Evolutionary conservation across 2,329 filamentous ascomycete genomes (phyloP), one percentile per base, ranked within the genome.

Genomic region (Peltaster fructicola): DNA sequence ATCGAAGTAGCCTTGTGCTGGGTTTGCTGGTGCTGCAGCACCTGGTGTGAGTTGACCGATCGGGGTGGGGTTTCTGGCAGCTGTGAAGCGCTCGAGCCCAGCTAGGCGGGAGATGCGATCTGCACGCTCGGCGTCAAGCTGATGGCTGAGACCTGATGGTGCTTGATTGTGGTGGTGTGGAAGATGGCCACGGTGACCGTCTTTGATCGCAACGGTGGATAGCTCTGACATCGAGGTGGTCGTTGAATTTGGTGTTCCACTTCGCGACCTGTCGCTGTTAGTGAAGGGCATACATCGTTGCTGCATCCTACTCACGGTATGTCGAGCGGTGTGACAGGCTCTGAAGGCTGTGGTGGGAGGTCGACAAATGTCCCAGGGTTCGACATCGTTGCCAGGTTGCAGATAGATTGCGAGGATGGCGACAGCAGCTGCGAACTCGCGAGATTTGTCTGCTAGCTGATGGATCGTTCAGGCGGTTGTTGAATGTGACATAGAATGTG

Each of bases 91-190:
- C 50, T 91, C 82, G 17, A 93, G 68, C n/a, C 85, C 85, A 8
- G 84, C 79, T 12, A 93, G 71, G 24, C 85, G 82, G 20, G 82
- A 92, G 52, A 95, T 93, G 43, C 85, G 82, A 53, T 93, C 84
- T 34, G 81, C 82, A 39, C 84, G 80, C 52, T 92, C 84, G 34
- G 82, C 82, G 43, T 92, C 84, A 32, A 88, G 71, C 41, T 75
- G 85, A 37, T 41, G 34, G 34, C 23, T 38, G 27, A 34, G 39
- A 11, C 72, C 75, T 5, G 68, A 51, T 17, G 48, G 49, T n/a
- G 58, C 60, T 52, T 65, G 60, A 30, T 30, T 31, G 30, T 66
- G 63, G 29, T 61, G 54, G 27, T 72, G 64, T 14, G 71, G 68
- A 14, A 74, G 63, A 45, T 82, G 71, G 35, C 85, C 85, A 32